Base-by-base conservation (phyloP, 2,329 filamentous ascomycete genomes). In the Sarocladiaceae sp. region DNA sequence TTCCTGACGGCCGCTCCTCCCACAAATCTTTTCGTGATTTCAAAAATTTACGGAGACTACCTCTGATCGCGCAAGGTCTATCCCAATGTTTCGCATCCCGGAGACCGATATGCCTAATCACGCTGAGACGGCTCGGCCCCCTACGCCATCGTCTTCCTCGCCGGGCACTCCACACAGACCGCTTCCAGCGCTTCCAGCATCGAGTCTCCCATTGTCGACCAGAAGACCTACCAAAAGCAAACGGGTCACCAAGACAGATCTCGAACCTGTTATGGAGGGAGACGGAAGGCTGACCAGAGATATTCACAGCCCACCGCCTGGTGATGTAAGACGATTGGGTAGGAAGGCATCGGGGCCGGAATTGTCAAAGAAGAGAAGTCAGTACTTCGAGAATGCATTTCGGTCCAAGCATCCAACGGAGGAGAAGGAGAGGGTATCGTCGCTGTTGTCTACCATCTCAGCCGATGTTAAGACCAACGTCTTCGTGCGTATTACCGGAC, bases 381-480 rank as follows among this genome's bases (percentile, higher is more conserved):
- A 59, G 26, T 76, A 73, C 51, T 78, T 76, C 52, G 74, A 79
- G 48, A 70, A 71, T 49, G 67, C 70, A 15, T 76, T 78, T 54
- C 65, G 66, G 22, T 28, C 49, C 51, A 25, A 58, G 5, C 50
- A 23, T 52, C 55, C 4, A 15, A 62, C 68, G 17, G 72, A 68
- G 55, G 74, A 77, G 18, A 62, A 68, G 17, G 72, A 68, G 55
- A 74, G 77, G 49, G 72, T 72, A n/a, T 65, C 83, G 12, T 70
- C 69, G 6, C 72, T 75, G 53, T 77, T 82, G 56, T 79, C 80
- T 1, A 71, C 83, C 29, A 76, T 90, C 40, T 69, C 85, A 56
- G 81, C 79, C 23, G 85, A 87, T 59, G 65, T 88, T 28, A 80
- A 77, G 62, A 82, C 83, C 4, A 88, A 86, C 57, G 78, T 80